Evolutionary conservation across 2,329 filamentous ascomycete species (phyloP).

Genomic region (Fusarium annulatum): DNA sequence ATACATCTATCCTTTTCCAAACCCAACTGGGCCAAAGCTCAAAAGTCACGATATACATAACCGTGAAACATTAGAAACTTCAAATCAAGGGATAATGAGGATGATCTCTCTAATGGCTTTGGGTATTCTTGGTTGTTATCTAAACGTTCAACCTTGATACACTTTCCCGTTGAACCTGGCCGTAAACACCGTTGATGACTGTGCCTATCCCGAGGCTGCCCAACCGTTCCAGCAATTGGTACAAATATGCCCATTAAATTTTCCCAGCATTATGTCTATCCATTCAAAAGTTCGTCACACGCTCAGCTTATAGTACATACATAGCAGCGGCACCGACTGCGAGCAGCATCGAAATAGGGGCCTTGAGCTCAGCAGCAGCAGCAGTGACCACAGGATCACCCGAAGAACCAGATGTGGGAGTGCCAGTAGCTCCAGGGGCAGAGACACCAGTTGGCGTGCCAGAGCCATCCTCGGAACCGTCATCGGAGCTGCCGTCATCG

Average conservation of each 20-base stretch:
- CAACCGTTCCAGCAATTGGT: slow-evolving; percentile 37
- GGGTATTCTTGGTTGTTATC: slow-evolving; percentile 20
- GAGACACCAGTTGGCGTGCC: slow-evolving; percentile 18
- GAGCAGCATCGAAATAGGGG: slow-evolving; percentile 57
- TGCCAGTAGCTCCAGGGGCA: slow-evolving; percentile 34
- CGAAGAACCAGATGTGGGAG: slow-evolving; percentile 36
- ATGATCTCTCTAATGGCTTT: slow-evolving; percentile 22
- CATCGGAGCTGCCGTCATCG: not conserved
- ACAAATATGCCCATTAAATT: slow-evolving; percentile 38
- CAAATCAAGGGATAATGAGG: not conserved
- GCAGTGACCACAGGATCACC: slow-evolving; percentile 31
- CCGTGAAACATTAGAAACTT: not conserved
- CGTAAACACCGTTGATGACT: slow-evolving; percentile 23
- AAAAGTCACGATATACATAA: not conserved
- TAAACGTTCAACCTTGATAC: slow-evolving; percentile 18
- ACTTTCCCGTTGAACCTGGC: slow-evolving; percentile 12
- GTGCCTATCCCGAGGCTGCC: slow-evolving; percentile 32
- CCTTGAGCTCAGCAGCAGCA: slow-evolving; percentile 49
- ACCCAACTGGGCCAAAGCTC: not conserved
- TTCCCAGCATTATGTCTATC: slow-evolving; percentile 28
- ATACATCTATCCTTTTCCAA: not conserved
- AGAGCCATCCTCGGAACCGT: slow-evolving; percentile 5
- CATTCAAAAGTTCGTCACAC: slow-evolving; percentile 5
- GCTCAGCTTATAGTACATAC: slow-evolving; percentile 49
- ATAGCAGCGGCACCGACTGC: slow-evolving; percentile 57